These are phyloP conservation scores for Botryosphaeria agaves DNA, from an alignment of 2,329 filamentous ascomycete genomes.

Conservation along the genomic window DNA sequence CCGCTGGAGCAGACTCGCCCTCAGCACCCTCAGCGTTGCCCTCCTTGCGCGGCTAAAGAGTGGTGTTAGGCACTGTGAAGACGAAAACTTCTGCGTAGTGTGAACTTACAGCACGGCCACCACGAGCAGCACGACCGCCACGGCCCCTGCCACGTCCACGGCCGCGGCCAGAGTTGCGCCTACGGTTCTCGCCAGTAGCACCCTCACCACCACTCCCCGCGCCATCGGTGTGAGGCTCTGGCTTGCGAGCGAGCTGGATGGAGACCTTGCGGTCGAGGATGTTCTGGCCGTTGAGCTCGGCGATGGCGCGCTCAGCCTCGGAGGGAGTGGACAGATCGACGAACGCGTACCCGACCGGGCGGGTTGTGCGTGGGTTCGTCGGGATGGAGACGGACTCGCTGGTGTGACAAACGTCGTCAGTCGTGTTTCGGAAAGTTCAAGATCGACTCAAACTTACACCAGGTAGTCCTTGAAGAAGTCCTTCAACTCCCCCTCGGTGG, in stretches of 20 bases:
- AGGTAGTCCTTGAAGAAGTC: conserved; percentile 99
- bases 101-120: conserved; percentile 49
- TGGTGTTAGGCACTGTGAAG: not conserved
- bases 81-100: not conserved
- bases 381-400: conserved; percentile 98
- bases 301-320: conserved; percentile 90
- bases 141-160: conserved; percentile 41
- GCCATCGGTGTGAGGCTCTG: conserved; percentile 68
- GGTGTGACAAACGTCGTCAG: conserved; percentile 2
- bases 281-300: conserved; percentile 90
- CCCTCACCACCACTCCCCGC: conserved; percentile 57
- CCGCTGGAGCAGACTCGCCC: conserved; percentile 30
- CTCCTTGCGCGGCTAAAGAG: conserved; percentile 14
- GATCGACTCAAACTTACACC: conserved; percentile 55
- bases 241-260: conserved; percentile 95
- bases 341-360: conserved; percentile 96
- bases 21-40: conserved; percentile 27
- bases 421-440: not conserved
- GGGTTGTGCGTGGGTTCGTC: conserved; percentile 97
- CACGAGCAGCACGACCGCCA: conserved; percentile 41
- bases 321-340: conserved; percentile 90
- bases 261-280: conserved; percentile 98
- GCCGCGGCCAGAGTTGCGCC: conserved; percentile 37
- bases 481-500: conserved; percentile 99
- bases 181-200: conserved; percentile 43